These are phyloP conservation scores for Claviceps paspali DNA, from an alignment of 2,329 filamentous ascomycete species.

Conservation along the genomic window DNA sequence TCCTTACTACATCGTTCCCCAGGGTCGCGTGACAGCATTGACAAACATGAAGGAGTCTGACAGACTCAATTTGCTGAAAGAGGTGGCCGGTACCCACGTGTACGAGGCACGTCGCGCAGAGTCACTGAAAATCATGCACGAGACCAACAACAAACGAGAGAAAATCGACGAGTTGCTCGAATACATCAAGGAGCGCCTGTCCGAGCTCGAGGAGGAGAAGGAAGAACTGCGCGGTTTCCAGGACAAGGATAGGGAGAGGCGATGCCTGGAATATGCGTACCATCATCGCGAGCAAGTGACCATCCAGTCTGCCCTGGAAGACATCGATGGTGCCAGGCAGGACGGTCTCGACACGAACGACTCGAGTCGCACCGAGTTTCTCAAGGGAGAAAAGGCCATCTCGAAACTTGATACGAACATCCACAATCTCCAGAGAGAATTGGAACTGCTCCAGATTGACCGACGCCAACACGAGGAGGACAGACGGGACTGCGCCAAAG, in stretches of 20 bases:
- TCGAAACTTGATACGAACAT: conserved; percentile 65
- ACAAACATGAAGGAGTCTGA: conserved; percentile 99
- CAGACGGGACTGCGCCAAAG: conserved; percentile 63
- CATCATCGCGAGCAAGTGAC: conserved; percentile 79
- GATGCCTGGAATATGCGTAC: conserved; percentile 88
- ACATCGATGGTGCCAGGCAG: conserved; percentile 67
- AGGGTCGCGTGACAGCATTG: conserved; percentile 85
- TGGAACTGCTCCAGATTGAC: conserved; percentile 74
- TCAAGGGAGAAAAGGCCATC: conserved; percentile 66
- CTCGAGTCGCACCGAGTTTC: conserved; percentile 60
- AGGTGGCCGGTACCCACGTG: conserved; percentile 94
- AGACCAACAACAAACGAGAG: conserved; percentile 84
- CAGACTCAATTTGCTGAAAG: conserved; percentile 77
- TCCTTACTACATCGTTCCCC: conserved; percentile 97
- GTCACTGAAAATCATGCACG: conserved; percentile 90
- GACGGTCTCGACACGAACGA: conserved; percentile 76
- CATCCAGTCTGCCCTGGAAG: conserved; percentile 61
- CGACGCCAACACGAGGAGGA: conserved; percentile 81
- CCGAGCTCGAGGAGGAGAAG: conserved; percentile 90
- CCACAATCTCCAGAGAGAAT: conserved; percentile 61
- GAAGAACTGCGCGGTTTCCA: conserved; percentile 89
- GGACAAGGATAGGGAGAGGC: conserved; percentile 81
- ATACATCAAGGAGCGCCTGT: conserved; percentile 80
- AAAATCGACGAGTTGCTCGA: conserved; percentile 89
- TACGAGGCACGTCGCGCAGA: conserved; percentile 87